Percentiles rank a stretch among this genome's conserved stretches.
Conservation (phyloP, 192 early-diverging fungal species). For the Entomortierella lignicola region DNA sequence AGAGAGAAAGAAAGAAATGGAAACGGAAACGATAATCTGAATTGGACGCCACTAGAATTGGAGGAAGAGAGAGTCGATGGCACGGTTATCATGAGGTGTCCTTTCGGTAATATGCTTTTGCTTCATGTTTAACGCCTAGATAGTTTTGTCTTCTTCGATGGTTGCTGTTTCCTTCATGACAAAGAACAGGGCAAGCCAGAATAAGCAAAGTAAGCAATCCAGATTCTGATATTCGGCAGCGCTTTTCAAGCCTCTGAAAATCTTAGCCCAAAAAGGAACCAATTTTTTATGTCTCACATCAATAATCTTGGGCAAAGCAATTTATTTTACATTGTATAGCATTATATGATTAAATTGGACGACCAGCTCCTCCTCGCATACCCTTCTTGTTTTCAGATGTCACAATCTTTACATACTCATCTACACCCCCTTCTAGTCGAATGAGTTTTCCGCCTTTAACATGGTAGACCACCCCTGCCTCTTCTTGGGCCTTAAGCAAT, state of each 20-base stretch:
- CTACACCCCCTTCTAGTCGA: conserved; percentile 71
- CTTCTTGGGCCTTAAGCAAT: conserved; percentile 24
- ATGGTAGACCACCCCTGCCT: conserved; percentile 54
- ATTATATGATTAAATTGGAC: conserved; percentile 48
- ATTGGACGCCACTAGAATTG: no score
- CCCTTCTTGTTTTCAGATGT: conserved; percentile 53
- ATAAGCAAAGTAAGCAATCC: conserved; percentile 8
- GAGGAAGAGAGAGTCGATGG: no score
- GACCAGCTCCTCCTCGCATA: conserved; percentile 42
- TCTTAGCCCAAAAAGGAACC: conserved; percentile 15
- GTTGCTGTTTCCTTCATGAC: background rate
- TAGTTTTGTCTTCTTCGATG: background rate
- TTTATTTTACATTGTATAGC: background rate
- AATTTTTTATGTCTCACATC: background rate
- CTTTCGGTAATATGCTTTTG: background rate
- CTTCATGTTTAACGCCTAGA: background rate
- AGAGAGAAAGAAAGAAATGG: no score
- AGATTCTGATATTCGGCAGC: conserved; percentile 20
- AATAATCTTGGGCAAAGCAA: background rate
- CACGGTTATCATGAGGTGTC: no score
- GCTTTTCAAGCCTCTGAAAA: background rate
- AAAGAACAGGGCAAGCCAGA: conserved; percentile 25
- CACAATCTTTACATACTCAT: conserved; percentile 69
- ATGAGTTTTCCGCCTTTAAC: conserved; percentile 62
- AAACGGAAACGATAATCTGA: no score